Evolutionary conservation across 805 yeast species (phyloP).

Genomic region (Pichia ethanolica): DNA sequence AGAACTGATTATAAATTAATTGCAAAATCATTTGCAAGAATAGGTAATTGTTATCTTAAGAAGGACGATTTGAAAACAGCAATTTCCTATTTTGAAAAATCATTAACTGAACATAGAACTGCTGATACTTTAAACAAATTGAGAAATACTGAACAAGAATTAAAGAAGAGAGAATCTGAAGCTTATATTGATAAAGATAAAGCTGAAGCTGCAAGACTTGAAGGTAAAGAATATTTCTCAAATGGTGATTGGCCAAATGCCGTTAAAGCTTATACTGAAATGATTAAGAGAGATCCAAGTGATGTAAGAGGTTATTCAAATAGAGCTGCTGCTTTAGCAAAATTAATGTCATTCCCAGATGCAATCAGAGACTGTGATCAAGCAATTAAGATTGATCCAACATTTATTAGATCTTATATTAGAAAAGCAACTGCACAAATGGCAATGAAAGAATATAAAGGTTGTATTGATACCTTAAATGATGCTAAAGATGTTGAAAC

Average conservation of each 20-base stretch:
- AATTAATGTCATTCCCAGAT: conserved; percentile 94
- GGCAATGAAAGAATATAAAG: conserved; percentile 80
- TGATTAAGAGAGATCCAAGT: conserved; percentile 93
- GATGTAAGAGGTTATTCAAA: conserved; percentile 96
- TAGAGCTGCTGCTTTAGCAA: conserved; percentile 95
- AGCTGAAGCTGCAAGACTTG: conserved; percentile 91
- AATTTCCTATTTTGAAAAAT: conserved; percentile 72
- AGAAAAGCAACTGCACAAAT: conserved; percentile 94
- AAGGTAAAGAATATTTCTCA: conserved; percentile 84
- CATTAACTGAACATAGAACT: conserved; percentile 94
- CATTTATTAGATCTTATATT: conserved; percentile 88
- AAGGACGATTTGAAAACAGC: conserved; percentile 67
- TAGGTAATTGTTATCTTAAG: conserved; percentile 78
- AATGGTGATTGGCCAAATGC: conserved; percentile 96
- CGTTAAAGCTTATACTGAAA: conserved; percentile 89
- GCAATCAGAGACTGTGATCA: conserved; percentile 86
- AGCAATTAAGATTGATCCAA: conserved; percentile 85
- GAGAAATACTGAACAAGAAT: conserved; percentile 78
- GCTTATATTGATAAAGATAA: conserved; percentile 81
- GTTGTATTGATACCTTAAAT: conserved; percentile 74
- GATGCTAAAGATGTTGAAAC: conserved; percentile 70
- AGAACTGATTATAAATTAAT: conserved; percentile 88
- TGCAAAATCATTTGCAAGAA: conserved; percentile 89
- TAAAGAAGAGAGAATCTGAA: conserved; percentile 69
- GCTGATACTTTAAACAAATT: conserved; percentile 87